These are phyloP conservation scores for Sporisorium sorghi DNA, from an alignment of 1,284 basidiomycete genomes.

Conservation along the genomic window DNA sequence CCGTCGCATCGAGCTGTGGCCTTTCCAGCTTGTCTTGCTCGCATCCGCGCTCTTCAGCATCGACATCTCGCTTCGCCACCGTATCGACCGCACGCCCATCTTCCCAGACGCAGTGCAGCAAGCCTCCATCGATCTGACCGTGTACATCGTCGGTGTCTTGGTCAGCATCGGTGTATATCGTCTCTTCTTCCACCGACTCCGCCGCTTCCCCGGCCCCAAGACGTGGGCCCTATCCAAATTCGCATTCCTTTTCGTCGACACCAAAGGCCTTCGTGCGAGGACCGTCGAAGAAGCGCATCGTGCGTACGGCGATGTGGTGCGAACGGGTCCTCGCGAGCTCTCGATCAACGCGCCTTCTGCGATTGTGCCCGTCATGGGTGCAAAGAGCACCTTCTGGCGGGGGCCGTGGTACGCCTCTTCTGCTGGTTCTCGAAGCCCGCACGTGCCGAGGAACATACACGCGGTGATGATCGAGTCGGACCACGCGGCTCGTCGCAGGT, in stretches of 20 bases:
- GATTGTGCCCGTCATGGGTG: conserved; percentile 33
- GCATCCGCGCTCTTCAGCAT: conserved; percentile 9
- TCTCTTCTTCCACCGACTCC: conserved; percentile 39
- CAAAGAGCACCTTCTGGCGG: conserved; percentile 22
- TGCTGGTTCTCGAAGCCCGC: conserved; percentile 14
- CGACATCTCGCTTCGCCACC: conserved; percentile 11
- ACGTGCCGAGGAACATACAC: conserved; percentile 34
- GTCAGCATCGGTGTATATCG: conserved; percentile 40
- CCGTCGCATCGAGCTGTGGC: conserved; percentile 28
- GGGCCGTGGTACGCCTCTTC: conserved; percentile 47
- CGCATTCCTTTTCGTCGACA: conserved; percentile 29
- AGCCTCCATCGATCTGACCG: conserved; percentile 10
- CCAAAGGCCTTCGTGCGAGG: conserved; percentile 22
- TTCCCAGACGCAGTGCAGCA: conserved; percentile 8
- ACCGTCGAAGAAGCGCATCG: conserved; percentile 27
- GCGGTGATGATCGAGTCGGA: conserved; percentile 22
- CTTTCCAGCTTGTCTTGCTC: conserved; percentile 17
- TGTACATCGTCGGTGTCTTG: conserved; percentile 11
- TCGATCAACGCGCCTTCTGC: conserved; percentile 40
- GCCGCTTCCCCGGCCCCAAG: conserved; percentile 39
- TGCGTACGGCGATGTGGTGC: conserved; percentile 44
- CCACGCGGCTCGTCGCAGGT: conserved; percentile 34
- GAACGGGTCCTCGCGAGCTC: conserved; percentile 44
- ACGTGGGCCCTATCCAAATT: conserved; percentile 34
- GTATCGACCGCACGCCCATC: conserved; percentile 1